Base-by-base conservation (phyloP, 2,329 filamentous ascomycete species). In the Monosporascus sp. region DNA sequence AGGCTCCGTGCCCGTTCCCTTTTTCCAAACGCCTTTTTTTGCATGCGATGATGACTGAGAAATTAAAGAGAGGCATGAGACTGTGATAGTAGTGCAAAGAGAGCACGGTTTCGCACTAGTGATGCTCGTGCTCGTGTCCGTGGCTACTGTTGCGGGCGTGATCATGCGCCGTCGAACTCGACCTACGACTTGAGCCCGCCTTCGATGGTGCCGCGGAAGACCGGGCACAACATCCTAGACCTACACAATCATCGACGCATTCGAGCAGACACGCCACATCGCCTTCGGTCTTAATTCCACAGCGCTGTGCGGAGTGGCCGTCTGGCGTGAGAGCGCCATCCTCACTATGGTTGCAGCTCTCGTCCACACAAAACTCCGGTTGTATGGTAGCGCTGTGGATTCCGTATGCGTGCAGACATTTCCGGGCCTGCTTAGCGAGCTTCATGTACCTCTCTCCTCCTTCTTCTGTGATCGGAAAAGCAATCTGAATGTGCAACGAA, bases 351-450 rank as follows among this genome's bases (percentile, higher is more conserved):
- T 64, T 67, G 58, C 76, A 78, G 50, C 71, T 69, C 41, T 73
- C 65, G 59, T 83, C 82, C 26, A 83, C 69, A 58, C 82, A 85
- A 62, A 86, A 99, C 71, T 99, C 94, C 6, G 94, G 94, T 72
- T 99, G 94, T 62, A 99, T 97, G 14, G 94, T 99, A 37, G 91
- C 93, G 38, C 90, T 95, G 75, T 99, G 94, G 60, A 99, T 97
- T 52, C 94, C 93, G 64, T 96, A 97, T 37, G 85, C 92, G 71
- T 99, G 94, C 3, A 99, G 84, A 65, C 94, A 99, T 65, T 86
- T 86, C 48, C 92, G 83, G 19, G 95, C 89, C 53, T 88, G 85
- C 55, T 84, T 85, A 20, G 93, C 91, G 40, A 99, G 81, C 59
- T 86, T 82, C 93, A 99, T 99, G 74, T 97, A 99, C 64, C 87